phyloP scores from a whole-genome alignment of 257 asterid genomes.

The Henckelia pumila region DNA sequence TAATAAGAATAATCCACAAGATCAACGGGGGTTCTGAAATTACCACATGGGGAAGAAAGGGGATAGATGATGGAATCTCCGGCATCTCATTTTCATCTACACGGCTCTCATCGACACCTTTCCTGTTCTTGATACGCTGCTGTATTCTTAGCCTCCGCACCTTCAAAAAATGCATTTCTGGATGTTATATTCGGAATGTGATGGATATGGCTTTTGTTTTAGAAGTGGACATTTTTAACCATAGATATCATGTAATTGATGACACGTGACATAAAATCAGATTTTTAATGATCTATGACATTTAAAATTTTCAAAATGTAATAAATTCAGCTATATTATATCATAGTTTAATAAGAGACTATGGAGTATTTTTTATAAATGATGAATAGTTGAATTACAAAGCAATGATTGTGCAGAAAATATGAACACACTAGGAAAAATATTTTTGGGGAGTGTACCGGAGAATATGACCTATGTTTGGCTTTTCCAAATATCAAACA shows the following conservation, averaged over 20 bases:
- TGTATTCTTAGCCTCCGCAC: slow-evolving; percentile 87
- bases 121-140: slow-evolving; percentile 54
- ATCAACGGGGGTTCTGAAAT: slow-evolving; percentile 23
- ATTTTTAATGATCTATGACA: too few species aligned
- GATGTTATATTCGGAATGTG: neutral
- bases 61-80: slow-evolving; percentile 81
- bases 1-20: slow-evolving; percentile 1
- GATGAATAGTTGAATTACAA: neutral
- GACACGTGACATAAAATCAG: neutral
- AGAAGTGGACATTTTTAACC: neutral
- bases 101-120: slow-evolving; percentile 27
- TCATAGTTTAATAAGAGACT: neutral
- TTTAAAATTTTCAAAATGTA: too few species aligned
- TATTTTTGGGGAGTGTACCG: too few species aligned
- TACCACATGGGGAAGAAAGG: slow-evolving; percentile 90
- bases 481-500: too few species aligned
- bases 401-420: too few species aligned
- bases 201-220: neutral
- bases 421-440: too few species aligned
- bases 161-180: slow-evolving; percentile 29
- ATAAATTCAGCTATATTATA: neutral
- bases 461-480: too few species aligned
- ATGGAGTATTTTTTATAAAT: neutral
- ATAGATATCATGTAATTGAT: neutral
- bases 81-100: slow-evolving; percentile 81